Evolutionary conservation across 441 rosid species (phyloP), one percentile per base, ranked within the genome.

Genomic region (Dalechampia spathulata): DNA sequence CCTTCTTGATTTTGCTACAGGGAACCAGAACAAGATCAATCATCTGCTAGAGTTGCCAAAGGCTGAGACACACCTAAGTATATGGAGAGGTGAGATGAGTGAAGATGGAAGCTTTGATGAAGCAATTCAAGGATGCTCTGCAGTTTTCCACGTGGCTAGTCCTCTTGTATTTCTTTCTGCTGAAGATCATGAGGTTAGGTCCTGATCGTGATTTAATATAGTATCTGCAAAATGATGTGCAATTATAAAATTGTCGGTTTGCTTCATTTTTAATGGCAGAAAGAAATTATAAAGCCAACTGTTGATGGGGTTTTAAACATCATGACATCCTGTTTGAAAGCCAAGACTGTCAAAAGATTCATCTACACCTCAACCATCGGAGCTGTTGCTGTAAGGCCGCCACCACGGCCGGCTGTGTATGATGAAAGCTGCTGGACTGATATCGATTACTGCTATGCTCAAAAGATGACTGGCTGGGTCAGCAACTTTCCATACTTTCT

Each of bases 391-490:
- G 89, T 83, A 86, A 82, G 66, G 78, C n/a, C n/a, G n/a, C n/a
- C n/a, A 79, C 60, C 81, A 77, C 49, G 68, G 57, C 25, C 78
- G 65, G 61, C 38, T 7, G 72, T 83, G 16, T 86, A 86, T 4
- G 79, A 80, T 56, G 98, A 92, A 65, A 66, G 36, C 11, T 72
- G 73, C 64, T 92, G 98, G 98, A 75, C 83, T 57, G 96, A 88
- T 57, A 26, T 92, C 90, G 83, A 5, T 92, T 92, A 56, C 63
- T 82, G 58, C 69, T 52, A 7, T 5, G 75, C 42, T 60, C 17
- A n/a, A 28, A 92, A 86, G 65, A 92, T 88, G 96, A 92, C 96
- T 1, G 98, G 95, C 62, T 88, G 98, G 98, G 98, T 84, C n/a
- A n/a, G n/a, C n/a, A n/a, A n/a, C n/a, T n/a, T n/a, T n/a, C n/a